Evolutionary conservation across 148 eudicot genomes (phyloP).

Genomic region (Linanthus parryae): DNA sequence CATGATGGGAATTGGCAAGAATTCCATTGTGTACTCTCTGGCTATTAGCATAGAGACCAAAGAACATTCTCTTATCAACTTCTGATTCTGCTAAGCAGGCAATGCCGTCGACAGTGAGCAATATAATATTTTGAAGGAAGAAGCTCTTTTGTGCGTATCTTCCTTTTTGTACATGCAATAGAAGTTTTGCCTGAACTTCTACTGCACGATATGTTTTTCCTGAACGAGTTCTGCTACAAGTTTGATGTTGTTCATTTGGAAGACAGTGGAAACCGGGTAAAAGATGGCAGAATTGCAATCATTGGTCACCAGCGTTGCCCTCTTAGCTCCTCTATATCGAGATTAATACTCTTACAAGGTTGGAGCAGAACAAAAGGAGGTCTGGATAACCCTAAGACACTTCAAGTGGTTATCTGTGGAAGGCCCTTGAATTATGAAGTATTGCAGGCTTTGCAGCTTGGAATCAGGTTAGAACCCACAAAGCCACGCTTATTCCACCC

Average conservation of each 20-base stretch:
- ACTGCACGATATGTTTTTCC: background rate
- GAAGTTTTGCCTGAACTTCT: background rate
- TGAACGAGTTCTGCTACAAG: constrained; percentile 8
- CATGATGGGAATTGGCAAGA: no score
- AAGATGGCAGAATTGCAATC: constrained; percentile 1
- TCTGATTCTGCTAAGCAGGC: no score
- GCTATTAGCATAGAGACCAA: no score
- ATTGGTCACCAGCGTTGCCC: constrained; percentile 1
- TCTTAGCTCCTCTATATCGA: background rate
- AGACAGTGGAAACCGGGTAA: background rate
- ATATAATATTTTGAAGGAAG: no score
- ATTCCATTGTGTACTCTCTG: no score
- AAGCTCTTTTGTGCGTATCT: no score
- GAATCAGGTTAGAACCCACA: constrained; percentile 4
- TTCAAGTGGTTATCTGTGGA: constrained; percentile 12
- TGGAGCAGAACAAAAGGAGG: constrained; percentile 2
- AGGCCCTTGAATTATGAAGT: constrained; percentile 11
- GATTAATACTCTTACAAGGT: constrained; percentile 10
- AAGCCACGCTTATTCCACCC: background rate
- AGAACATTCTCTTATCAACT: no score
- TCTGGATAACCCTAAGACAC: constrained; percentile 4
- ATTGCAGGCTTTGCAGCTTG: constrained; percentile 16
- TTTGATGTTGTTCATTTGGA: constrained; percentile 9
- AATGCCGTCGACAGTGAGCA: no score
- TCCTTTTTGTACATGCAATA: no score